These are phyloP conservation scores for Backusella westeae DNA, from an alignment of 192 early-diverging fungal genomes.

Conservation along the genomic window DNA sequence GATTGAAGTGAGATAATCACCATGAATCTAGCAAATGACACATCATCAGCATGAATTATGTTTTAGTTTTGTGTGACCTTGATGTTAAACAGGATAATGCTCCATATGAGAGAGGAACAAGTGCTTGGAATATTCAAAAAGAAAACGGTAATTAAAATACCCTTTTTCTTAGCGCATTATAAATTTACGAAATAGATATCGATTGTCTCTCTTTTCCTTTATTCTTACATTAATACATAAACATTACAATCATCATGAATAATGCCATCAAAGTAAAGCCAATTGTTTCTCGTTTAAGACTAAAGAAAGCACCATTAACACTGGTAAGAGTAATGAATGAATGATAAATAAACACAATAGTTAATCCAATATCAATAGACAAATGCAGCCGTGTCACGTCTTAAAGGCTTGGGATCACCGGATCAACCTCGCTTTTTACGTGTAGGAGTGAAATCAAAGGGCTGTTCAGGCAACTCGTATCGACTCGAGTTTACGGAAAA, in stretches of 20 bases:
- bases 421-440: slow-evolving; percentile 64
- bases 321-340: slow-evolving; percentile 13
- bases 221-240: background rate
- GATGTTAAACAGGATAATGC: background rate
- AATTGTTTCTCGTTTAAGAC: slow-evolving; percentile 16
- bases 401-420: slow-evolving; percentile 58
- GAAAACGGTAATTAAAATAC: background rate
- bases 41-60: background rate
- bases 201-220: background rate
- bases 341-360: background rate
- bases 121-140: background rate
- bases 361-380: slow-evolving; percentile 47
- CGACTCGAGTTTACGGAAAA: slow-evolving; percentile 75
- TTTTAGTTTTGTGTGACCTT: background rate
- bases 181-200: too few relatives aligned
- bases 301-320: slow-evolving; percentile 35
- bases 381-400: slow-evolving; percentile 71
- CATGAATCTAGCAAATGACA: too few relatives aligned
- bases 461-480: slow-evolving; percentile 93
- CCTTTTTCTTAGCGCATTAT: background rate
- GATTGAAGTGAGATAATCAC: too few relatives aligned
- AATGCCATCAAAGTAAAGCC: background rate
- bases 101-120: background rate
- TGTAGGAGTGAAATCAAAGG: slow-evolving; percentile 92
- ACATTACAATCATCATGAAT: background rate